These are phyloP conservation scores for Amauroascus verrucosus DNA, from an alignment of 2,329 filamentous ascomycete species.

Conservation along the genomic window DNA sequence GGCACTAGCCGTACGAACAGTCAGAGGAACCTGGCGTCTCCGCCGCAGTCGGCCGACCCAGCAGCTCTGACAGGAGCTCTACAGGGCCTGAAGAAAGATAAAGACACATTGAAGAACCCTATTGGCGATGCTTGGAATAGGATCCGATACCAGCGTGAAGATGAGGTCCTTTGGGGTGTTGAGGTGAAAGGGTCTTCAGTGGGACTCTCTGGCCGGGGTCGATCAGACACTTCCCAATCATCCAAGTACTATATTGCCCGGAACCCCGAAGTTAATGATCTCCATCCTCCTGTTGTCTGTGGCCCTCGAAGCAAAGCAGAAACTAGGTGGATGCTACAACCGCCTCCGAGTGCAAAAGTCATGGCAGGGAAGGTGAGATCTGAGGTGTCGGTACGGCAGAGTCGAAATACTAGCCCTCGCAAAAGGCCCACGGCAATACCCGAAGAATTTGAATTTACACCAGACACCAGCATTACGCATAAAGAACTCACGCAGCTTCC, in stretches of 20 bases:
- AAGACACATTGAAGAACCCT: slow-evolving; percentile 29
- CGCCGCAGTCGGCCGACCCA: slow-evolving; percentile 16
- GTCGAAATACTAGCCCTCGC: slow-evolving; percentile 10
- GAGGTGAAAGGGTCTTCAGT: slow-evolving; percentile 47
- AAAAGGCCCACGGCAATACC: not conserved
- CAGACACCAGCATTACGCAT: not conserved
- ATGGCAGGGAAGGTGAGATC: slow-evolving; percentile 70
- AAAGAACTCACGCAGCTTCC: not conserved
- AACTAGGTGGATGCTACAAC: slow-evolving; percentile 84
- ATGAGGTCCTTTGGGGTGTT: slow-evolving; percentile 74
- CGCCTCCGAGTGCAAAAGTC: slow-evolving; percentile 75
- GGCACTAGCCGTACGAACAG: slow-evolving; percentile 49
- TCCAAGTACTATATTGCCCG: slow-evolving; percentile 51
- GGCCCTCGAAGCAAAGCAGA: slow-evolving; percentile 59
- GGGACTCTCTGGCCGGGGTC: slow-evolving; percentile 34
- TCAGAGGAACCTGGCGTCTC: slow-evolving; percentile 50
- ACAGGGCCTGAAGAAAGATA: slow-evolving; percentile 35
- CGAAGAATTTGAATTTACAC: not conserved
- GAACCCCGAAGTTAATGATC: slow-evolving; percentile 71
- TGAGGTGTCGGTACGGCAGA: slow-evolving; percentile 20
- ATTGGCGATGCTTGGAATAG: slow-evolving; percentile 60
- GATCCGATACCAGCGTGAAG: slow-evolving; percentile 72
- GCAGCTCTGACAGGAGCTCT: slow-evolving; percentile 17
- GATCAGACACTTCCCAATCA: slow-evolving; percentile 27
- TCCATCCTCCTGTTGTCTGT: slow-evolving; percentile 75